phyloP scores from a whole-genome alignment of 768 basidiomycete species.

The Sarcomyxa edulis region DNA sequence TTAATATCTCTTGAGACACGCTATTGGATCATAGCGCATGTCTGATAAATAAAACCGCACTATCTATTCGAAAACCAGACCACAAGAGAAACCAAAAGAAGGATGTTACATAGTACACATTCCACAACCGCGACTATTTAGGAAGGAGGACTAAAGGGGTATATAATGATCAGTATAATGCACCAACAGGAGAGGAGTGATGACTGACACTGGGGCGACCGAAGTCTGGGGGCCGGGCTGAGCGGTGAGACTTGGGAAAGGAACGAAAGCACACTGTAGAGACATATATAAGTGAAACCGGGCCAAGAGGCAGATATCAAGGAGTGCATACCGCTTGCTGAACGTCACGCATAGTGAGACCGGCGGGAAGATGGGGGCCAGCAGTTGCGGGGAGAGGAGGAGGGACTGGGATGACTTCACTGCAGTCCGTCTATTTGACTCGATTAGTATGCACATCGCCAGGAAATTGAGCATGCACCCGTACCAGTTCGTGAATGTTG shows the following conservation, averaged over 20 bases:
- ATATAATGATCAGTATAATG: background rate
- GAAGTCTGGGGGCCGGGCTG: no score
- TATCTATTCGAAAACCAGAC: no score
- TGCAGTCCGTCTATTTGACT: slow-evolving; percentile 33
- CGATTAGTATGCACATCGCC: no score
- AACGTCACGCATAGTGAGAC: slow-evolving; percentile 21
- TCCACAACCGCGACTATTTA: no score
- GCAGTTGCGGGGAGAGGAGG: slow-evolving; percentile 18
- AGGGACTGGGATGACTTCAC: slow-evolving; percentile 36
- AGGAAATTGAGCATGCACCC: no score
- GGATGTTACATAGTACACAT: no score
- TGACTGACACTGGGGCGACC: slow-evolving; percentile 1
- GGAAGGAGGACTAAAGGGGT: no score
- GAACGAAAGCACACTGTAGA: slow-evolving; percentile 13
- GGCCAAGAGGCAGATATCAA: background rate
- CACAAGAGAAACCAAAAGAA: no score
- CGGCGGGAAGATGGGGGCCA: slow-evolving; percentile 28
- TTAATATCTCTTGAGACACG: no score
- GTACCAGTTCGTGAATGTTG: slow-evolving; percentile 19
- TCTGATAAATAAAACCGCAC: no score
- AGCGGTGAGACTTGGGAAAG: slow-evolving; percentile 20
- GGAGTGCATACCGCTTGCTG: slow-evolving; percentile 18
- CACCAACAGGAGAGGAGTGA: background rate
- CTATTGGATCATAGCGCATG: no score
- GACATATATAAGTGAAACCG: background rate